Evolutionary conservation across 1,284 basidiomycete genomes (phyloP), one percentile per base, ranked within the genome.

Genomic region (Leccinum glutinopallens): DNA sequence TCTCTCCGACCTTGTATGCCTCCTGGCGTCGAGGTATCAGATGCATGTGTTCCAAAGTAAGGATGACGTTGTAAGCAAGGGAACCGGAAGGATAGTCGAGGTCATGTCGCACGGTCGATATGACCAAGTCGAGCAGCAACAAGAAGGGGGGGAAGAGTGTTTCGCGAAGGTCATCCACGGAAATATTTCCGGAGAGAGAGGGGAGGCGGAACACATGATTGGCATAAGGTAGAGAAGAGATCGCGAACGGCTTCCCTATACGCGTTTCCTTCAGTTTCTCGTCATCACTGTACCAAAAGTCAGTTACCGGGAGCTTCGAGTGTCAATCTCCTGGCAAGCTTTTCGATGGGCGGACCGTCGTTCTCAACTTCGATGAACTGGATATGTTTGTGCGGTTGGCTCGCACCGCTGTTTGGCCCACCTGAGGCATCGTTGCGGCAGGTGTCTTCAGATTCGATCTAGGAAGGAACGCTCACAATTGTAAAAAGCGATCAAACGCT

Each of bases 301-400:
- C 9, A 60, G 58, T 67, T 68, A 72, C 67, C 58, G 60, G 63
- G 59, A 57, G 83, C 82, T 70, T 92, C 87, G 60, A 94, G 77
- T 10, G 78, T 79, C 10, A 84, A 77, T n/a, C 77, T 76, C 67
- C 81, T 81, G 5, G 90, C 87, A 67, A 93, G 82, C 58, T 77
- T 79, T 75, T 94, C 93, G 46, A 94, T 80, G 0, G 93, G 93
- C 33, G 91, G 89, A 4, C 87, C 88, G 56, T 84, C 83, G 22
- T 80, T 79, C 51, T 79, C 81, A 12, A 84, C 83, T 22, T 88
- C 75, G 19, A 96, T 78, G 66, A 95, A 89, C 76, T 96, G 94
- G 22, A 96, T 72, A 74, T 96, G 94, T 70, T 96, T 93, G 78
- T 95, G 94, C 2, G 84, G 81, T 78, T 96, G 94, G 75, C 92